phyloP scores from a whole-genome alignment of 768 basidiomycete species.

The Russula sp. region DNA sequence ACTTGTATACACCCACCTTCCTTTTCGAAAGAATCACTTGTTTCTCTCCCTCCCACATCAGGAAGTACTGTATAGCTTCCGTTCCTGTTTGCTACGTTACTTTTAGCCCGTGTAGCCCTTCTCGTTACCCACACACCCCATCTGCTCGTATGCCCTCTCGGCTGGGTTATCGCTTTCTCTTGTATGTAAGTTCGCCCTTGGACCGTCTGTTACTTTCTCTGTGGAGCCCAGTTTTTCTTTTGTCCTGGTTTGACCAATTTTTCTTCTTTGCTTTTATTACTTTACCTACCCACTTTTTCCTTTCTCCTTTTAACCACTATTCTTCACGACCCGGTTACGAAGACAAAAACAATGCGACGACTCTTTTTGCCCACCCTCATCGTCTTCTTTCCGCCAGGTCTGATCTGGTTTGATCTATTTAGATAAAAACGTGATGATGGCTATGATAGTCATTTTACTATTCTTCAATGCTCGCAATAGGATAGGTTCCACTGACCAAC shows the following conservation, averaged over 20 bases:
- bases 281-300: neutral
- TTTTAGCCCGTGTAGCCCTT: constrained; percentile 9
- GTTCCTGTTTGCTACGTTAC: constrained; percentile 1
- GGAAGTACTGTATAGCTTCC: neutral
- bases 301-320: constrained; percentile 3
- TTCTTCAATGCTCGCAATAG: neutral
- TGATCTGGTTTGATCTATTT: neutral
- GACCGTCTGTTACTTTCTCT: neutral
- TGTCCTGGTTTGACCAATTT: neutral
- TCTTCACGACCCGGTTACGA: constrained; percentile 19
- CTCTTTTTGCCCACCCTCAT: neutral
- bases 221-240: neutral
- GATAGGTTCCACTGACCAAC: too few species aligned
- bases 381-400: neutral
- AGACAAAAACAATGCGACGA: constrained; percentile 19
- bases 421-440: neutral
- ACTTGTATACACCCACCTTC: constrained; percentile 12
- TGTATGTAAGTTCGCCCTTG: constrained; percentile 1
- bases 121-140: neutral
- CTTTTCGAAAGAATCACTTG: neutral
- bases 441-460: neutral
- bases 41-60: neutral
- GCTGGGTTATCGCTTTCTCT: neutral
- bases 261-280: constrained; percentile 5
- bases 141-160: neutral